Base-by-base conservation (phyloP, 257 asterid species). In the Cynanchum wilfordii region DNA sequence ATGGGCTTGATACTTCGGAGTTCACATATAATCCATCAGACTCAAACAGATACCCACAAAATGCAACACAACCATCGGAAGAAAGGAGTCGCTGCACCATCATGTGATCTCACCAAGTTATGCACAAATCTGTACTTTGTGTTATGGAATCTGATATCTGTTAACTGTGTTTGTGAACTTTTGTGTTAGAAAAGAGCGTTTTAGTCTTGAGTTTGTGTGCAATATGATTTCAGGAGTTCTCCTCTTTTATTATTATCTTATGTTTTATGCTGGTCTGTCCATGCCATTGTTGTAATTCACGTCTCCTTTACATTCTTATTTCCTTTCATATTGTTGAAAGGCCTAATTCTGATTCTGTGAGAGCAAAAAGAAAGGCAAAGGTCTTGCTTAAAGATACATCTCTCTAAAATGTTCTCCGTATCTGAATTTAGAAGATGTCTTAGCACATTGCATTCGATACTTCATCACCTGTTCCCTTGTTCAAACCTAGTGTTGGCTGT, bases 1-100 rank as follows among this genome's bases (percentile, higher is more conserved):
- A 92, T 51, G 99, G 99, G 59, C 94, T 92, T 68, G 99, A 95
- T 78, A 95, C 99, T 70, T 82, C 98, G 2, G 98, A 95, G 85
- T 95, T 92, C 71, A 90, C 99, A 7, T 90, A 92, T 95, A 89
- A 90, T 78, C 98, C 98, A 3, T 84, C 96, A 0, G 98, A 87
- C 76, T 76, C 98, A 0, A 88, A 86, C 81, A 81, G 98, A 86
- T 7, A 87, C 76, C 97, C 68, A 71, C 96, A 84, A 84, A 77
- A 85, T 70, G 73, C 96, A 1, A 55, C 83, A 47, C 98, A 82
- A 56, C 94, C 90, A 30, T 25, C 89, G 0, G 99, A 92, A 88
- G 96, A 87, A 83, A 79, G 78, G 77, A 57, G 90, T 55, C 80
- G 98, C 45, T 95, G 99, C 84, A 78, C 82, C 83, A 86, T 95